Evolutionary conservation across 306 rosid genomes (phyloP).

Genomic region (Quercus glauca): DNA sequence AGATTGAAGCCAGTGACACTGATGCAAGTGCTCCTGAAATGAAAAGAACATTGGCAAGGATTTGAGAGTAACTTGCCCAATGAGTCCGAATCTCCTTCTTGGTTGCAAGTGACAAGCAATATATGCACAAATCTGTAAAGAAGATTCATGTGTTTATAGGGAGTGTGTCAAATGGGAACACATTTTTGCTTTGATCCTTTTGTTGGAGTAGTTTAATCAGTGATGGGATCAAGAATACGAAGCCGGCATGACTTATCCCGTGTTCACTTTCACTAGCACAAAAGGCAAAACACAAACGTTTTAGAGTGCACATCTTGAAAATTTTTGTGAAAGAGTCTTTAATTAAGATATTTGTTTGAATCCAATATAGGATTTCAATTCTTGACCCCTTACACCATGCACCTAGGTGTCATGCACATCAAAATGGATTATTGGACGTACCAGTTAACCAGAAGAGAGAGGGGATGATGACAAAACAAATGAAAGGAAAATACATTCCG

Average conservation of each 20-base stretch:
- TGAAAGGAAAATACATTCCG: too few relatives aligned
- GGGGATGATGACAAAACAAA: too few relatives aligned
- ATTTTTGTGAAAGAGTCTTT: too few relatives aligned
- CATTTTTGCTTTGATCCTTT: constrained; percentile 5
- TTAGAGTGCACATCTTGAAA: too few relatives aligned
- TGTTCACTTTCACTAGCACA: not conserved
- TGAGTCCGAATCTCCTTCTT: not conserved
- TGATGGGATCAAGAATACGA: constrained; percentile 2
- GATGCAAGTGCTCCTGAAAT: constrained; percentile 18
- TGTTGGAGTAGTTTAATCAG: constrained; percentile 7
- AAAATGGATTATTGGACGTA: too few relatives aligned
- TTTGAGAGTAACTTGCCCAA: not conserved
- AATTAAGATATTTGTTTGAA: too few relatives aligned
- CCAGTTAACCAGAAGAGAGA: too few relatives aligned
- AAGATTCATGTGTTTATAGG: constrained; percentile 7
- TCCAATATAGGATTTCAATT: too few relatives aligned
- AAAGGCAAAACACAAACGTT: too few relatives aligned
- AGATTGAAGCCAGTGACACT: not conserved
- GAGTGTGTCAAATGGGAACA: constrained; percentile 3
- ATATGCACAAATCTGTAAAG: constrained; percentile 17
- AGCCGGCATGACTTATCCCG: not conserved
- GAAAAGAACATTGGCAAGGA: constrained; percentile 5
- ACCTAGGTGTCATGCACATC: too few relatives aligned
- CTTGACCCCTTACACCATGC: too few relatives aligned
- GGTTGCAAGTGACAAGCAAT: constrained; percentile 1